Base-by-base conservation (phyloP, 108 stramenopile genomes). In the Seminavis robusta region DNA sequence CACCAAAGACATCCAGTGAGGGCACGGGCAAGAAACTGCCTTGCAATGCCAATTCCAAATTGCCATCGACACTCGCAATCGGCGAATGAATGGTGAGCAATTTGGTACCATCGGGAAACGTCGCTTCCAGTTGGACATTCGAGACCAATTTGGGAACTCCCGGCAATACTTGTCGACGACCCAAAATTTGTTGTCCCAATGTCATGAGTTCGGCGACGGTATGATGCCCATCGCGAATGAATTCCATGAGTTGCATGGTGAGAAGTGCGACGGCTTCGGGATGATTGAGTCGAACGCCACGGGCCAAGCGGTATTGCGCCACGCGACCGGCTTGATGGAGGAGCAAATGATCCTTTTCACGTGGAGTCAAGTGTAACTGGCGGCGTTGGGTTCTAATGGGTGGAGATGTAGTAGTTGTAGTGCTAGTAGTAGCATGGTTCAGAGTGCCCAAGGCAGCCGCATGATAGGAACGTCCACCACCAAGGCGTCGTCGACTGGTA, bases 31-130 rank as follows among this genome's bases (percentile, higher is more conserved):
- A 63, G 59, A 93, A 96, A 11, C 85, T 90, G 47, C 95, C 96
- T 54, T 90, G 80, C 52, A 96, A 59, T 1, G 98, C 98, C 67
- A 85, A 51, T 25, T 53, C 52, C 51, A 98, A 51, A 74, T 98
- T 83, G 2, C 98, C 98, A 56, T 90, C 73, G 24, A 71, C 55
- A 21, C 41, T 43, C 7, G 63, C 46, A 58, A 97, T 93, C 16
- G 97, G 97, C 48, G 78, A 50, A 61, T 96, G 94, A 3, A 98
- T 80, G 24, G 97, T 98, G 26, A 97, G 54, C n/a, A 98, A 70
- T 61, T 98, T 98, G 46, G 98, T 98, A 1, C 98, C 98, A 72
- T 98, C 98, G 0, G 94, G 95, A 80, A 98, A 98, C 33, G 96
- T 97, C 19, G 90, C 96, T 79, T 98, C 98, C 31, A 98, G 78